Evolutionary conservation across 2,329 filamentous ascomycete species (phyloP).

Genomic region (Fonsecaea monophora): DNA sequence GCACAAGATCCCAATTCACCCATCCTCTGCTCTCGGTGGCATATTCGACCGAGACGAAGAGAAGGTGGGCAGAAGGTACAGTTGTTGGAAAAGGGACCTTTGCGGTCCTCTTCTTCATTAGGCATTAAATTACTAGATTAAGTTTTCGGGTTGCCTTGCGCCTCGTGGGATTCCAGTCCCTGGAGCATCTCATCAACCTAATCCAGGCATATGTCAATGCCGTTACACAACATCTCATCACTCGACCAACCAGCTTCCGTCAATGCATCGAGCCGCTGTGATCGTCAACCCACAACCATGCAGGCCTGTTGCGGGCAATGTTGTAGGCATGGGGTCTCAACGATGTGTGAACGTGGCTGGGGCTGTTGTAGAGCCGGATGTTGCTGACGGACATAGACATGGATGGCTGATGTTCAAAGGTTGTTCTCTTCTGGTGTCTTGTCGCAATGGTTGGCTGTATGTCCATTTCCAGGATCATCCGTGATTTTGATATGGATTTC

Average conservation of each 20-base stretch:
- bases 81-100: background rate
- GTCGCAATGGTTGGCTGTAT: background rate
- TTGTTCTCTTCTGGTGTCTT: background rate
- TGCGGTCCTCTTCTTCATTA: conserved; percentile 18
- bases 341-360: conserved; percentile 2
- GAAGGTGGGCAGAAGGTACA: too few relatives aligned
- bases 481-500: background rate
- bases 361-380: background rate
- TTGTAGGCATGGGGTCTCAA: conserved; percentile 1
- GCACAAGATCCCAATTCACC: background rate
- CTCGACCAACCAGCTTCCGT: background rate
- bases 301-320: background rate
- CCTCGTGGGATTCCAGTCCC: background rate
- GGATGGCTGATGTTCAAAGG: background rate
- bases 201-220: background rate
- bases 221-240: background rate
- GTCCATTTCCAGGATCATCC: background rate
- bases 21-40: too few relatives aligned
- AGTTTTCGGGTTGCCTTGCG: conserved; percentile 5
- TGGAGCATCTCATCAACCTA: background rate
- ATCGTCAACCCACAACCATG: background rate
- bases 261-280: background rate
- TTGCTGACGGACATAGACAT: conserved; percentile 1
- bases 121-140: conserved; percentile 31
- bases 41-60: too few relatives aligned